phyloP scores from a whole-genome alignment of 192 early-diverging fungal species.

The Umbelopsis isabellina region DNA sequence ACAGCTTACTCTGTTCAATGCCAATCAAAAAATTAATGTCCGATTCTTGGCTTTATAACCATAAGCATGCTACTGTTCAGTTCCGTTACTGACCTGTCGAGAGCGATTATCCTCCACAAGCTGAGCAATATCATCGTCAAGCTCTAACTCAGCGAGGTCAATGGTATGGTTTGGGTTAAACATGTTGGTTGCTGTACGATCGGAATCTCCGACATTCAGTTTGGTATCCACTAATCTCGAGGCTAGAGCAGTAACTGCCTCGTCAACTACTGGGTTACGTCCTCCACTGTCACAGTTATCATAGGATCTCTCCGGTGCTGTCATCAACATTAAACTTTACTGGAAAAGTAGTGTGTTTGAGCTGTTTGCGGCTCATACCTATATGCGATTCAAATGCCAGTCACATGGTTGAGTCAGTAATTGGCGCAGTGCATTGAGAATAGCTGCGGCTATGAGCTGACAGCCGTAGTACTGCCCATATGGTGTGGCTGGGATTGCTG shows the following conservation, averaged over 20 bases:
- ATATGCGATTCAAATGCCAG: not conserved
- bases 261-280: not conserved
- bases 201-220: not conserved
- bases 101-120: conserved; percentile 4
- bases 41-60: not conserved
- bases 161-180: conserved; percentile 6
- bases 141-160: conserved; percentile 9
- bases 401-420: conserved; percentile 14
- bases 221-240: conserved; percentile 4
- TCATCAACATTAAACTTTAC: conserved; percentile 1
- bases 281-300: not conserved
- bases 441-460: not conserved
- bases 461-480: too few relatives aligned
- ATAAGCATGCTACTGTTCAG: not conserved
- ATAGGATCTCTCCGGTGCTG: not conserved
- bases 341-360: not conserved
- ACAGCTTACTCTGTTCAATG: not conserved
- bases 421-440: not conserved
- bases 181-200: not conserved
- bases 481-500: too few relatives aligned
- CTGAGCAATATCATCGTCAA: conserved; percentile 11
- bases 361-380: not conserved
- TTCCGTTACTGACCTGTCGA: not conserved
- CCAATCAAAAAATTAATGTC: not conserved
- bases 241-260: not conserved